phyloP scores from a whole-genome alignment of 176 grass and related monocot species.

The Avena atlantica region DNA sequence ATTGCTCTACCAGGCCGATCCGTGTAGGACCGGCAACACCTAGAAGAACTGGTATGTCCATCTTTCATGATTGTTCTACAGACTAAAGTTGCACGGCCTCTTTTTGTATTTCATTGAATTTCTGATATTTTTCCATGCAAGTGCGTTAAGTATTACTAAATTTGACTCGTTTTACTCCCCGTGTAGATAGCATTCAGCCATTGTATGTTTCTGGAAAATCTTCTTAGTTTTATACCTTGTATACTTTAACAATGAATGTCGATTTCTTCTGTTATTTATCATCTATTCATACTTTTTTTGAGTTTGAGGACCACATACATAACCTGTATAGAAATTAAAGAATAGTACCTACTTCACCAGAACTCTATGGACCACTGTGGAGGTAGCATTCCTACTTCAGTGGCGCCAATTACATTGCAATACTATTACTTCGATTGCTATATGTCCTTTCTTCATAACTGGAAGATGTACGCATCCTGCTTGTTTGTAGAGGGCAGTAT shows the following conservation, averaged over 20 bases:
- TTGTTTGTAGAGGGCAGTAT: slow-evolving; percentile 24
- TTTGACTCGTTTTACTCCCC: slow-evolving; percentile 7
- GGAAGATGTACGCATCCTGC: neutral
- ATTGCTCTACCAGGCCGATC: slow-evolving; percentile 69
- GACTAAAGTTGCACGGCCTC: neutral
- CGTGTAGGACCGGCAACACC: slow-evolving; percentile 70
- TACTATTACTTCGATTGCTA: slow-evolving; percentile 15
- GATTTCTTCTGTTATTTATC: slow-evolving; percentile 9
- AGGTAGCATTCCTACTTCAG: slow-evolving; percentile 14
- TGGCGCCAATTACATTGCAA: neutral
- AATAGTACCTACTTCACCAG: neutral
- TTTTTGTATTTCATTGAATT: slow-evolving; percentile 2
- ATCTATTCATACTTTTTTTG: slow-evolving; percentile 2
- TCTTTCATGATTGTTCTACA: slow-evolving; percentile 9
- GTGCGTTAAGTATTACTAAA: neutral
- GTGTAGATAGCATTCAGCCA: neutral
- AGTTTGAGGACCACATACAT: neutral
- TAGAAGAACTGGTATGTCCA: slow-evolving; percentile 67
- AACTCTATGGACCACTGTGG: neutral
- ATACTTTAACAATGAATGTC: slow-evolving; percentile 16
- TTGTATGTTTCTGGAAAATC: neutral
- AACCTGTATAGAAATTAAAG: slow-evolving; percentile 15
- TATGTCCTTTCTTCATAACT: slow-evolving; percentile 25
- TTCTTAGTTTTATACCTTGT: neutral
- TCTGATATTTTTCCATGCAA: neutral